Percentiles rank a stretch among this genome's conserved stretches.
Conservation (phyloP, 768 basidiomycete species). For the Termitomyces sp. region DNA sequence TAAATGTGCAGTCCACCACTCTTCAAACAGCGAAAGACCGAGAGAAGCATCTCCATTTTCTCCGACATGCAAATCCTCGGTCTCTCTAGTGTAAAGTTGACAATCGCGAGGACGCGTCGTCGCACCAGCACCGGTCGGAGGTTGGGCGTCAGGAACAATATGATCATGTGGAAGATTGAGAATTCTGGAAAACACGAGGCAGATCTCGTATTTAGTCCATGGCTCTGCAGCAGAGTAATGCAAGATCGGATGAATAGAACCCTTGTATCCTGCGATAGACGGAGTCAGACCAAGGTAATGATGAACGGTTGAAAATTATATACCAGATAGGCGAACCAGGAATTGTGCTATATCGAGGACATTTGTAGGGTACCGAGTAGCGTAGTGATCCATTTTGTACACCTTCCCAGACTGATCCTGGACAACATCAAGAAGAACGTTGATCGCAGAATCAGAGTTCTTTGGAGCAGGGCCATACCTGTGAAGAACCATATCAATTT, state of each 20-base stretch:
- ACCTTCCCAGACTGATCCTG: conserved; percentile 81
- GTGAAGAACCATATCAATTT: not conserved
- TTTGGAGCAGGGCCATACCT: conserved; percentile 87
- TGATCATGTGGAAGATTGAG: conserved; percentile 70
- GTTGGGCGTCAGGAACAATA: conserved; percentile 67
- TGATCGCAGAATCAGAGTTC: conserved; percentile 88
- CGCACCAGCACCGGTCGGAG: conserved; percentile 60
- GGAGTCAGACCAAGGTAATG: not conserved
- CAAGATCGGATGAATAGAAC: conserved; percentile 62
- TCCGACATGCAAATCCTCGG: conserved; percentile 56
- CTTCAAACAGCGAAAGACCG: conserved; percentile 67
- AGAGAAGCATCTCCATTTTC: conserved; percentile 40
- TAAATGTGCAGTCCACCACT: conserved; percentile 75
- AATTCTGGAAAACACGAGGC: conserved; percentile 70
- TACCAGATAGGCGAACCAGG: conserved; percentile 72
- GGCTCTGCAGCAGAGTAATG: conserved; percentile 85
- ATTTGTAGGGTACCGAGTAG: conserved; percentile 90
- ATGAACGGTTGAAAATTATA: not conserved
- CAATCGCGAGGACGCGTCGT: conserved; percentile 80
- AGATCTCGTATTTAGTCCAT: conserved; percentile 93
- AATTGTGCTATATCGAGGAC: conserved; percentile 85
- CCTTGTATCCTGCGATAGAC: conserved; percentile 27
- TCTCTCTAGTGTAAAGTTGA: conserved; percentile 71
- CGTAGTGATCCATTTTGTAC: conserved; percentile 96
- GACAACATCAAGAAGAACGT: conserved; percentile 84